A percentile compares a stretch with the other conserved stretches of the same genome.
Conservation (phyloP, 352 stramenopile species). For the Pythium aphanidermatum region DNA sequence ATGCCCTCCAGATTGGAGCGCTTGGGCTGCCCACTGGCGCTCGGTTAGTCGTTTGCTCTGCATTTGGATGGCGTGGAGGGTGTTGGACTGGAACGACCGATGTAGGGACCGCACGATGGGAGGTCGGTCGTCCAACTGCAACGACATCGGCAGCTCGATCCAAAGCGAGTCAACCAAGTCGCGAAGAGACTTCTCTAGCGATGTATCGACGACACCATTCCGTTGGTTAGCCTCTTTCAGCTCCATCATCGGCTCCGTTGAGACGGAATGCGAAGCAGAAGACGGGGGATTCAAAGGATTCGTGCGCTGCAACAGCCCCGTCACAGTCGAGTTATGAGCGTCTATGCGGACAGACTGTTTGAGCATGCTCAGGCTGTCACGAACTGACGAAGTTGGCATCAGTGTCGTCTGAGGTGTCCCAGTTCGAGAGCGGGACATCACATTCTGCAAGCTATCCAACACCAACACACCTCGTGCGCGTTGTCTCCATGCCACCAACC, state of each 20-base stretch:
- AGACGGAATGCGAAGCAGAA: too few relatives aligned
- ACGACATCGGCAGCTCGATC: slow-evolving; percentile 15
- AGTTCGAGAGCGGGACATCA: too few relatives aligned
- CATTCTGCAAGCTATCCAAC: too few relatives aligned
- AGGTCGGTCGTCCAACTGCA: slow-evolving; percentile 6
- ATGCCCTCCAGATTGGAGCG: slow-evolving; percentile 7
- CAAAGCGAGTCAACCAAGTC: slow-evolving; percentile 10
- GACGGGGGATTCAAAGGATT: too few relatives aligned
- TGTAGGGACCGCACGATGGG: slow-evolving; percentile 14
- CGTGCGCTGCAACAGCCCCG: slow-evolving; percentile 5
- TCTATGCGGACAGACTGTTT: background rate
- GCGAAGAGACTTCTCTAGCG: background rate
- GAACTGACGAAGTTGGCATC: background rate
- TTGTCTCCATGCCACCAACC: slow-evolving; percentile 32
- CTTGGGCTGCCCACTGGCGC: slow-evolving; percentile 21
- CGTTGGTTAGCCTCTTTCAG: too few relatives aligned
- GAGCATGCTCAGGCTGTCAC: background rate
- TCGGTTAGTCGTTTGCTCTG: slow-evolving; percentile 27
- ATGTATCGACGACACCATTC: too few relatives aligned
- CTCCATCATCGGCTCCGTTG: too few relatives aligned
- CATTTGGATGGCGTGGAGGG: slow-evolving; percentile 24
- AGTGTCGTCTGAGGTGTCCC: background rate
- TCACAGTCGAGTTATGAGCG: slow-evolving; percentile 7
- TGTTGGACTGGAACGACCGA: slow-evolving; percentile 4
- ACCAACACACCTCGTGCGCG: background rate